These are phyloP conservation scores for Neurospora tetraspora DNA, from an alignment of 495 filamentous ascomycete species.

Conservation along the genomic window DNA sequence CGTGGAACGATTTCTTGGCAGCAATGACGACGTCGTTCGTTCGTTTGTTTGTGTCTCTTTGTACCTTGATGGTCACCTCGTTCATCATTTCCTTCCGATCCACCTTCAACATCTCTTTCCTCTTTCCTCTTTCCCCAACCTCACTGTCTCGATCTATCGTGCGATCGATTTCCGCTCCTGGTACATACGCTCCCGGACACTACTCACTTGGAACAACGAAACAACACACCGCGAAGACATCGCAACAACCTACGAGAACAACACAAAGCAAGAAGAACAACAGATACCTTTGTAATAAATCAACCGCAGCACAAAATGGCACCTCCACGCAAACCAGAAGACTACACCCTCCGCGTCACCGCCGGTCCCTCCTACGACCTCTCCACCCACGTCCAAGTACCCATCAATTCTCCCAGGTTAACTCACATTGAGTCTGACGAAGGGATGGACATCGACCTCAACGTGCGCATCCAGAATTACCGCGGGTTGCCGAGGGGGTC, in stretches of 20 bases:
- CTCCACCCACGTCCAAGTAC: conserved; percentile 52
- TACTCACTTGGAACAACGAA: no score
- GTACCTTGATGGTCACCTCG: neutral
- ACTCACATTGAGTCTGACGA: conserved; percentile 49
- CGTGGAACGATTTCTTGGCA: neutral
- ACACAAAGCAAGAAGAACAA: no score
- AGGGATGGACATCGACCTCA: conserved; percentile 45
- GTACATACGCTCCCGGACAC: no score
- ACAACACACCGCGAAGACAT: no score
- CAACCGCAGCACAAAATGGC: no score
- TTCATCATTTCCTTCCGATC: no score
- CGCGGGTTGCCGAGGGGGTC: conserved; percentile 35
- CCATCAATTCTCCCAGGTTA: conserved; percentile 56
- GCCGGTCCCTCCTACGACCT: conserved; percentile 65
- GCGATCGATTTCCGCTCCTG: no score
- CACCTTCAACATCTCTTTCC: no score
- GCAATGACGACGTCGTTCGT: neutral
- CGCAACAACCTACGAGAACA: no score
- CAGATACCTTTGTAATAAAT: no score
- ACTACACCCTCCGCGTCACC: conserved; percentile 62
- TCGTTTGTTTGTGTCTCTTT: neutral
- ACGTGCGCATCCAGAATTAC: conserved; percentile 56
- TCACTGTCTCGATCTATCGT: no score
- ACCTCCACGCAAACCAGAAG: conserved; percentile 23
- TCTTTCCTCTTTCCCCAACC: no score